Evolutionary conservation across 805 yeast genomes (phyloP).

Genomic region (Teunomyces atbi): DNA sequence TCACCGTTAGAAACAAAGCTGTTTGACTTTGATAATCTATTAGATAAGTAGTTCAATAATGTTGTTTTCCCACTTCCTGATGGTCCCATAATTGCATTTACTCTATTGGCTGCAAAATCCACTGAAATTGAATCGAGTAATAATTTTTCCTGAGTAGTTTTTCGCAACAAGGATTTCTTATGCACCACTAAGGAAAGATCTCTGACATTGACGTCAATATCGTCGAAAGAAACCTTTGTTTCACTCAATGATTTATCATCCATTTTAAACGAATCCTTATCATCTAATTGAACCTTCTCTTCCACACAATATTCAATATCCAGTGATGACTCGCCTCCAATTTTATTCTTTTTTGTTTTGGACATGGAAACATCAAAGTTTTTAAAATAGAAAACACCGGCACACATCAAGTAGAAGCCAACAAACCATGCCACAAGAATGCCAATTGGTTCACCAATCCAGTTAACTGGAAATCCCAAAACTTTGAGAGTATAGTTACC

Average conservation of each 20-base stretch:
- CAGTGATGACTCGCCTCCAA: slow-evolving; percentile 15
- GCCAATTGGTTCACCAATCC: slow-evolving; percentile 24
- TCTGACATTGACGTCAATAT: background rate
- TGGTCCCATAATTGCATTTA: slow-evolving; percentile 47
- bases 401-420: slow-evolving; percentile 16
- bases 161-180: slow-evolving; percentile 8
- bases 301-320: slow-evolving; percentile 12
- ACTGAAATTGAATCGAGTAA: slow-evolving; percentile 29
- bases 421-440: slow-evolving; percentile 18
- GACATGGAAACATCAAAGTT: slow-evolving; percentile 24
- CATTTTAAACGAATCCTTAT: background rate
- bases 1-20: slow-evolving; percentile 15
- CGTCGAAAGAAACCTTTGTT: background rate
- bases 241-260: background rate
- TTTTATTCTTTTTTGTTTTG: slow-evolving; percentile 18
- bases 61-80: slow-evolving; percentile 47
- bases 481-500: slow-evolving; percentile 20
- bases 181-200: background rate
- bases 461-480: slow-evolving; percentile 22
- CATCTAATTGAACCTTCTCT: background rate
- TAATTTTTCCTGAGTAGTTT: slow-evolving; percentile 9
- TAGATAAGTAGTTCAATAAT: slow-evolving; percentile 30
- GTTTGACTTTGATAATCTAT: slow-evolving; percentile 14
- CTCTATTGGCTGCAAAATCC: slow-evolving; percentile 28
- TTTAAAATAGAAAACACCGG: slow-evolving; percentile 13